A percentile compares a stretch with the other conserved stretches of the same genome.
Conservation (phyloP, 768 basidiomycete species). For the Tulasnella sp. region DNA sequence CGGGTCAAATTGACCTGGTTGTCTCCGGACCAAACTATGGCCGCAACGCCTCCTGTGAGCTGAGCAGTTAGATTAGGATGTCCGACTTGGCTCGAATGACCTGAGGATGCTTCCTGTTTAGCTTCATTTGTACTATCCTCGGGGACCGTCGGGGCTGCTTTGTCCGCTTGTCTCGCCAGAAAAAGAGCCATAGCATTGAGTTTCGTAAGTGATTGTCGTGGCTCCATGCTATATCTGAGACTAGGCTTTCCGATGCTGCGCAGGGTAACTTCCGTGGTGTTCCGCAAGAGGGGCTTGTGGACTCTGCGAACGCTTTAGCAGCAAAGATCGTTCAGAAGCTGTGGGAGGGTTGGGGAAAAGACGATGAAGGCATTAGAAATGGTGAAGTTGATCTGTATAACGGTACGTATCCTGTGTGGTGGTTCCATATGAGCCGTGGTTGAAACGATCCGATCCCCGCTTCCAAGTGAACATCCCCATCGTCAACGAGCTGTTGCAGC, state of each 20-base stretch:
- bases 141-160: slow-evolving; percentile 85
- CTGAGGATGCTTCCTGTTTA: slow-evolving; percentile 25
- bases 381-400: slow-evolving; percentile 76
- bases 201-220: not conserved
- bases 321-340: slow-evolving; percentile 61
- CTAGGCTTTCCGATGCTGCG: slow-evolving; percentile 33
- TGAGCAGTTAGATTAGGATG: not conserved
- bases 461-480: slow-evolving; percentile 85
- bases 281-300: slow-evolving; percentile 48
- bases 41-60: slow-evolving; percentile 69
- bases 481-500: slow-evolving; percentile 52
- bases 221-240: not conserved
- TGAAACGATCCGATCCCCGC: not conserved
- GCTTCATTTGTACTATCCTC: slow-evolving; percentile 85
- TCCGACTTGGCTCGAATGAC: not conserved
- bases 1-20: slow-evolving; percentile 81
- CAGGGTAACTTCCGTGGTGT: slow-evolving; percentile 74
- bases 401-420: slow-evolving; percentile 14
- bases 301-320: slow-evolving; percentile 67
- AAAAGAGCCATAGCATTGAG: slow-evolving; percentile 68
- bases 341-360: slow-evolving; percentile 79
- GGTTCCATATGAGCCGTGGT: not conserved
- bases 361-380: slow-evolving; percentile 47
- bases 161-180: slow-evolving; percentile 66
- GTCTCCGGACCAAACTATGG: slow-evolving; percentile 83